Percentiles rank a stretch among this genome's conserved stretches.
These are phyloP conservation scores for Biancaea sappan DNA, from an alignment of 306 rosid species.

Conservation along the genomic window DNA sequence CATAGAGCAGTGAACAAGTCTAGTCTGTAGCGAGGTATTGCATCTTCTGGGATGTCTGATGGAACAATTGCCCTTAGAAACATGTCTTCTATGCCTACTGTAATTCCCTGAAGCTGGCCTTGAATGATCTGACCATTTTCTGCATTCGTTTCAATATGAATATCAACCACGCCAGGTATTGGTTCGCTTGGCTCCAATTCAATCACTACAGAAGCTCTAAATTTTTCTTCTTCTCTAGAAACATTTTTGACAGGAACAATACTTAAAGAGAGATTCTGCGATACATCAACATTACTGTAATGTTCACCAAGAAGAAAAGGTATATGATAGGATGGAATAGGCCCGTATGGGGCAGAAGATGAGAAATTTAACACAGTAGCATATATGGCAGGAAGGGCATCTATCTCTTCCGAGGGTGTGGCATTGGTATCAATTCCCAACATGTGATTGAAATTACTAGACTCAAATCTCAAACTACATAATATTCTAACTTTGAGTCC, in stretches of 20 bases:
- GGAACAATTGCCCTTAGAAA: conserved; percentile 83
- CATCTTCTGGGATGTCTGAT: conserved; percentile 50
- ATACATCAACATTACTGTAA: conserved; percentile 38
- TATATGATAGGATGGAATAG: conserved; percentile 71
- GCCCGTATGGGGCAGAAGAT: conserved; percentile 85
- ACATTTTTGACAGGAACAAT: conserved; percentile 69
- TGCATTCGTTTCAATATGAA: conserved; percentile 79
- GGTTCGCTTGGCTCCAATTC: conserved; percentile 97
- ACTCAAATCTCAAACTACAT: conserved; percentile 76
- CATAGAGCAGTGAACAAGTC: conserved; percentile 82
- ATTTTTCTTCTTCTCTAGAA: conserved; percentile 55
- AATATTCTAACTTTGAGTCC: conserved; percentile 77
- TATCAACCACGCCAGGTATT: conserved; percentile 83
- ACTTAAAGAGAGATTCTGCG: conserved; percentile 61
- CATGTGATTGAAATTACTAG: conserved; percentile 61
- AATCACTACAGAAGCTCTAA: conserved; percentile 59
- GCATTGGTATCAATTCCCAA: conserved; percentile 53
- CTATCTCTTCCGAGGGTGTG: conserved; percentile 52
- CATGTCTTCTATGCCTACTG: conserved; percentile 93
- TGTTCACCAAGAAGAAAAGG: conserved; percentile 95
- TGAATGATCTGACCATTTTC: conserved; percentile 79
- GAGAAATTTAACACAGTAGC: conserved; percentile 84
- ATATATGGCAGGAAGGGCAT: conserved; percentile 82
- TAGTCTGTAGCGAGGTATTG: conserved; percentile 57
- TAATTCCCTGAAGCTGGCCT: conserved; percentile 82